These are phyloP conservation scores for Epichloe brachyelytri DNA, from an alignment of 2,329 filamentous ascomycete genomes.

Conservation along the genomic window DNA sequence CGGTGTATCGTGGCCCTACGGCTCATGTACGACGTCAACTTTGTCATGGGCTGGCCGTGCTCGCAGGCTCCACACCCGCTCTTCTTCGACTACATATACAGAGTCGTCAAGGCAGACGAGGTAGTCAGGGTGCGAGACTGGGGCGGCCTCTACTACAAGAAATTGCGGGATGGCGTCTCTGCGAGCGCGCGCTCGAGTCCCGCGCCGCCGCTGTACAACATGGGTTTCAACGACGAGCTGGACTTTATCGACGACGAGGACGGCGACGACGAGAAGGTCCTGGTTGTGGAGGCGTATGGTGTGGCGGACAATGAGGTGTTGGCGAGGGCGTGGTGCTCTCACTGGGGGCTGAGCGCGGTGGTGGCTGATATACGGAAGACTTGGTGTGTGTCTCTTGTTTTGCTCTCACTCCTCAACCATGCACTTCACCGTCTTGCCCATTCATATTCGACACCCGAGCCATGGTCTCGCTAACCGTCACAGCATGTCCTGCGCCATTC, in stretches of 20 bases:
- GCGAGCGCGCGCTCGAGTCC: slow-evolving; percentile 24
- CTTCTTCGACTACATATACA: slow-evolving; percentile 58
- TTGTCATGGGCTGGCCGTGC: slow-evolving; percentile 53
- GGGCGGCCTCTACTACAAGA: slow-evolving; percentile 33
- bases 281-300: slow-evolving; percentile 61
- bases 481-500: slow-evolving; percentile 59
- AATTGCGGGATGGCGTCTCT: slow-evolving; percentile 9
- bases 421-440: too few relatives aligned
- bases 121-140: slow-evolving; percentile 54
- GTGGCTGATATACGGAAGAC: slow-evolving; percentile 57
- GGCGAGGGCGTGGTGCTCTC: slow-evolving; percentile 63
- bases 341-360: slow-evolving; percentile 60
- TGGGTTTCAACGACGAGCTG: slow-evolving; percentile 9
- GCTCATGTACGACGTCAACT: slow-evolving; percentile 52
- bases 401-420: background rate
- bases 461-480: slow-evolving; percentile 9
- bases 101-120: slow-evolving; percentile 46
- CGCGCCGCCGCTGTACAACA: slow-evolving; percentile 13
- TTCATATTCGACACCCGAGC: background rate
- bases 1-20: slow-evolving; percentile 50
- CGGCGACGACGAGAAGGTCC: slow-evolving; percentile 49
- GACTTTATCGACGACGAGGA: slow-evolving; percentile 19
- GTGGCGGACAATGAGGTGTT: slow-evolving; percentile 65
- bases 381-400: slow-evolving; percentile 36
- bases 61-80: slow-evolving; percentile 51